phyloP scores from a whole-genome alignment of 2,329 filamentous ascomycete species.

The Dryadomyces quercus-mongolicae region DNA sequence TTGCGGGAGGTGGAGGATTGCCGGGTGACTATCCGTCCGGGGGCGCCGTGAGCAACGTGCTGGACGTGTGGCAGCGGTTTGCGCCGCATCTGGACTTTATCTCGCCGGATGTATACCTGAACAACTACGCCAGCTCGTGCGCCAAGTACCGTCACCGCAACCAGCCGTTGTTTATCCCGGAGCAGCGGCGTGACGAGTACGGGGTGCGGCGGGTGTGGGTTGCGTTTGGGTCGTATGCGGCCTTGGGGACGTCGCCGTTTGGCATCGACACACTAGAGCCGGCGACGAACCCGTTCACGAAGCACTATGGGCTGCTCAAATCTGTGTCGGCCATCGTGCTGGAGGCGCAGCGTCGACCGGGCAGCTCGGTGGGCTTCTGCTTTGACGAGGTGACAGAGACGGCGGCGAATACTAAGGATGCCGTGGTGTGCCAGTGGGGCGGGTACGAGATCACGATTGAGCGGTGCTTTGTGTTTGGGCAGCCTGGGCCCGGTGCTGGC shows the following conservation, averaged over 20 bases:
- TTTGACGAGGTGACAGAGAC: not conserved
- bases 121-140: constrained; percentile 22
- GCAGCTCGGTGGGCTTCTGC: not conserved
- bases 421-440: not conserved
- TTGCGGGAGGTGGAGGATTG: constrained; percentile 17
- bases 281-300: not conserved
- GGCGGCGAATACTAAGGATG: not conserved
- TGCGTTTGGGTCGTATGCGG: constrained; percentile 15
- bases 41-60: constrained; percentile 25
- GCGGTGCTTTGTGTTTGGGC: not conserved
- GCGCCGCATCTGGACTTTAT: constrained; percentile 32
- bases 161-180: constrained; percentile 37
- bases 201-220: constrained; percentile 29
- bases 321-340: not conserved
- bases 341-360: not conserved
- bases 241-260: constrained; percentile 22
- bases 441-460: not conserved
- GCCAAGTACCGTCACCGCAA: not conserved
- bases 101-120: constrained; percentile 30
- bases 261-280: constrained; percentile 18
- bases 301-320: constrained; percentile 21
- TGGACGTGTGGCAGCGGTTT: constrained; percentile 31
- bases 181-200: constrained; percentile 35
- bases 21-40: constrained; percentile 31
- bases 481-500: not conserved